Percentiles rank a stretch among this genome's conserved stretches.
phyloP scores from a whole-genome alignment of 2,329 filamentous ascomycete genomes.

The Didymella lethalis region DNA sequence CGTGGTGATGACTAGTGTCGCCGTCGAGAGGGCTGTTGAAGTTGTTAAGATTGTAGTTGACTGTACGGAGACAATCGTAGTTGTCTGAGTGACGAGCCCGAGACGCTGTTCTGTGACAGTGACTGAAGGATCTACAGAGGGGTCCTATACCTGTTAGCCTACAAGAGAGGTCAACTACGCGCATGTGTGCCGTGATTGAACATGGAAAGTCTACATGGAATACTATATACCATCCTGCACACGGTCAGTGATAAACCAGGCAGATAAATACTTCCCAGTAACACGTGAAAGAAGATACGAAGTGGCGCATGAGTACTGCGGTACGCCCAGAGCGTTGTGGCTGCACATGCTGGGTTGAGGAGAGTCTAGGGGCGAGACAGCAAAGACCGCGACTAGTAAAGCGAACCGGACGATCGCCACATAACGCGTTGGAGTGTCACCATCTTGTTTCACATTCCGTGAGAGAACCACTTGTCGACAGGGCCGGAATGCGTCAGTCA shows the following conservation, averaged over 20 bases:
- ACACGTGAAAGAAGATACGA: neutral
- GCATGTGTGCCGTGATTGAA: conserved; percentile 7
- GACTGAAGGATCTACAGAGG: neutral
- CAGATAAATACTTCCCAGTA: neutral
- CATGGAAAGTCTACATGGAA: conserved; percentile 12
- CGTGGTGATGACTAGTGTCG: neutral
- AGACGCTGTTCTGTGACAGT: conserved; percentile 12
- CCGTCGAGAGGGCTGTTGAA: neutral
- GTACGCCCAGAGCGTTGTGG: neutral
- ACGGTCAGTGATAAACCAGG: neutral
- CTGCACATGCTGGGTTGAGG: neutral
- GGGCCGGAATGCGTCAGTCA: neutral
- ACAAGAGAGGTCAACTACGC: neutral
- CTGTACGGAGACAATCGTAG: neutral
- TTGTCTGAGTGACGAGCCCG: conserved; percentile 5
- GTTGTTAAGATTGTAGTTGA: neutral
- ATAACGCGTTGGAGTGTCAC: neutral
- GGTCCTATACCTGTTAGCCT: conserved; percentile 12
- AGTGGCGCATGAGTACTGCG: neutral
- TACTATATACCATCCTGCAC: neutral
- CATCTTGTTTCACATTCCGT: neutral
- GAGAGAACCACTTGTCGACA: neutral
- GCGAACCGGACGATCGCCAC: neutral
- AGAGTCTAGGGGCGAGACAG: neutral
- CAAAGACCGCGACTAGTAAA: neutral